Conservation (phyloP, 2,329 filamentous ascomycete genomes). For the Xenoacremonium recifei region DNA sequence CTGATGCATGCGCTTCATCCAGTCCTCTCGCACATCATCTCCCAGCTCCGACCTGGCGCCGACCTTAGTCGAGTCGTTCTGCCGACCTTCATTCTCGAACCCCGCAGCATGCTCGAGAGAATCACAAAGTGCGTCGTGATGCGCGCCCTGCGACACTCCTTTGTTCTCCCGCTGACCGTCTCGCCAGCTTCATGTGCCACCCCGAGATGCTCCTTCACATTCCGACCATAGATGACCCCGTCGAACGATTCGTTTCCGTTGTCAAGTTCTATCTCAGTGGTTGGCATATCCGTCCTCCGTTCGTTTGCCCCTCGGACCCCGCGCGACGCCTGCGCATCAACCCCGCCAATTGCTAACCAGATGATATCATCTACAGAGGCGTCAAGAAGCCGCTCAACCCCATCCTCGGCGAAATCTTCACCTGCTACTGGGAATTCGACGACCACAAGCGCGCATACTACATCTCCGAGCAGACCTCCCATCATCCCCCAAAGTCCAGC, state of each 20-base stretch:
- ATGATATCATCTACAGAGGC: conserved; percentile 66
- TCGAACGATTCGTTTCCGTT: conserved; percentile 87
- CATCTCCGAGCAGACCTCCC: conserved; percentile 95
- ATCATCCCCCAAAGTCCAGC: conserved; percentile 96
- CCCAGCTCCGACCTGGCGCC: conserved; percentile 90
- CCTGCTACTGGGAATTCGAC: conserved; percentile 91
- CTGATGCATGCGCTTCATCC: conserved; percentile 7
- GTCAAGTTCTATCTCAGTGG: conserved; percentile 98
- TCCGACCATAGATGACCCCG: conserved; percentile 81
- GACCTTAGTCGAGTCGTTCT: conserved; percentile 92
- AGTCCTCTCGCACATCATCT: conserved; percentile 98
- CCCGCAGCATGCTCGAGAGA: conserved; percentile 94
- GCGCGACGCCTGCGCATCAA: too few species aligned
- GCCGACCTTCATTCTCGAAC: conserved; percentile 96
- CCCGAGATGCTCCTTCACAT: conserved; percentile 93
- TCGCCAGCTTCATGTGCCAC: conserved; percentile 92
- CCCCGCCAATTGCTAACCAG: conserved; percentile 19
- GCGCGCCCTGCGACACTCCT: conserved; percentile 6
- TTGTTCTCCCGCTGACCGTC: conserved; percentile 10
- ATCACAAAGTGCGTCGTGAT: conserved; percentile 81
- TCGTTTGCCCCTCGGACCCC: conserved; percentile 40
- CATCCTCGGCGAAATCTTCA: conserved; percentile 91
- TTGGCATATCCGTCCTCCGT: conserved; percentile 98
- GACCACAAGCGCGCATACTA: conserved; percentile 89
- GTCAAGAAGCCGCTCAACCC: conserved; percentile 99